A percentile compares a stretch with the other conserved stretches of the same genome.
phyloP scores from a whole-genome alignment of 441 rosid genomes.

The Euphorbia schlechtendalii region DNA sequence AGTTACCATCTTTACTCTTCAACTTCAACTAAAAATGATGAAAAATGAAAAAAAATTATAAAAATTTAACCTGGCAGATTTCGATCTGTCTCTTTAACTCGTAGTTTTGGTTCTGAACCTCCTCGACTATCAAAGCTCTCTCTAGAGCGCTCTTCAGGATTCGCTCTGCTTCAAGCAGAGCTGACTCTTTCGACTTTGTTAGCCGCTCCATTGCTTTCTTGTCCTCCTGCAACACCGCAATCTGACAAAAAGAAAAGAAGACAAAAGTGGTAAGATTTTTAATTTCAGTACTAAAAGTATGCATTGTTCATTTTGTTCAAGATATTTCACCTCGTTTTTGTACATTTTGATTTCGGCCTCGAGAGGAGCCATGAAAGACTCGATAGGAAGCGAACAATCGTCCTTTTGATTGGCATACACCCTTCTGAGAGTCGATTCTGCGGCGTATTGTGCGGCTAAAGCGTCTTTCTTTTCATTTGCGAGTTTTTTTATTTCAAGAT shows the following conservation, averaged over 20 bases:
- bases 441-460: conserved; percentile 76
- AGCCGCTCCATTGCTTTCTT: conserved; percentile 86
- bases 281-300: not conserved
- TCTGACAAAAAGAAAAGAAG: conserved; percentile 26
- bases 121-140: conserved; percentile 84
- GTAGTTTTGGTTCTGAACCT: conserved; percentile 84
- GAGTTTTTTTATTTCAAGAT: conserved; percentile 67
- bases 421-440: conserved; percentile 79
- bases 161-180: conserved; percentile 89
- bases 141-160: conserved; percentile 75
- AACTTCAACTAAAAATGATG: not conserved
- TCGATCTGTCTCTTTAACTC: conserved; percentile 82
- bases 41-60: not conserved
- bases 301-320: not conserved
- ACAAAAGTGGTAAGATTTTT: not conserved
- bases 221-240: conserved; percentile 71
- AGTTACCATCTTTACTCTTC: not conserved
- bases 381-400: conserved; percentile 50
- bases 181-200: conserved; percentile 80
- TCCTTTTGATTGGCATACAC: conserved; percentile 61
- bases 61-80: conserved; percentile 49
- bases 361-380: conserved; percentile 72
- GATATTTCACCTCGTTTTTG: conserved; percentile 52
- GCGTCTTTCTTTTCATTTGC: conserved; percentile 68
- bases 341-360: conserved; percentile 76